Base-by-base conservation (phyloP, 306 rosid species). In the Prosopis cineraria region DNA sequence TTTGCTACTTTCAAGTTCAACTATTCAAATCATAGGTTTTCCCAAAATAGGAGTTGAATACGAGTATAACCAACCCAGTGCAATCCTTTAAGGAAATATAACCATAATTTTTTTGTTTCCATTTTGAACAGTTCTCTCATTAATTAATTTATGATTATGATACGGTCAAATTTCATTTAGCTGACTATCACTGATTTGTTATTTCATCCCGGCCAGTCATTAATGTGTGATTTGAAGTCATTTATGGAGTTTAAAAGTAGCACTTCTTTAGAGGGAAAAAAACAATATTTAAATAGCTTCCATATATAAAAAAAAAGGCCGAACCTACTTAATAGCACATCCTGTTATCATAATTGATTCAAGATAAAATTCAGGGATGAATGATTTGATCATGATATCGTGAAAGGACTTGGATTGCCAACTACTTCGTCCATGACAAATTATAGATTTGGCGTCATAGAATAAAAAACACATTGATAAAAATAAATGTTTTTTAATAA, bases 11-110 rank as follows among this genome's bases (percentile, higher is more conserved):
- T 25, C 7, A 56, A 25, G 33, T 25, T 56, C 64, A 1, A 56
- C 64, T 56, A 56, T 39, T 66, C 71, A 66, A 66, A 37, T 66
- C 12, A 12, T 39, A 5, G 52, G 2, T 39, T 67, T 40, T 67
- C 72, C 70, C 71, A 39, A 22, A 10, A 66, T 39, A 39, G 71
- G 50, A 20, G 30, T 66, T 39, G 50, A 39, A 66, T 66, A 4
- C 7, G 22, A 66, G 39, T 22, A 24, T 55, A 55, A 55, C 62
- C 33, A 56, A 11, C 33, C 33, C 16, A 10, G 25, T 12, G 34
- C 64, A 13, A 25, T 56, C 33, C 34, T 10, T 4, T 1, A 2
- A 56, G 64, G 64, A 25, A 9, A 56, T 24, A 25, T 56, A 24
- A 11, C 62, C 31, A 55, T 56, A 25, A 25, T 25, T 56, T 4